These are phyloP conservation scores for Baorangia bicolor DNA, from an alignment of 768 basidiomycete species.

Conservation along the genomic window DNA sequence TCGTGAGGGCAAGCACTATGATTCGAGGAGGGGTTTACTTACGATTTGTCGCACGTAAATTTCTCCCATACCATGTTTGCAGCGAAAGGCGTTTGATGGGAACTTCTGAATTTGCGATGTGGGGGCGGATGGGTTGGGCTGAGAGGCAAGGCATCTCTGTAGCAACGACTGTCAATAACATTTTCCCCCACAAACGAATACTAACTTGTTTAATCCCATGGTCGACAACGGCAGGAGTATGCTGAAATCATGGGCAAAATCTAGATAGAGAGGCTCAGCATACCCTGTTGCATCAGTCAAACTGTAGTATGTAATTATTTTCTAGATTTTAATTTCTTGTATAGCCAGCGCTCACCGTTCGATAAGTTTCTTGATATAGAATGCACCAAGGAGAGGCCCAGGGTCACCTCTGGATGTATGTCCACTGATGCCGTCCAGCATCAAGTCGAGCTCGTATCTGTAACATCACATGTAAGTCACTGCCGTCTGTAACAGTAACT, in stretches of 20 bases:
- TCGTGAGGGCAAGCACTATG: background rate
- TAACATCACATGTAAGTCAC: background rate
- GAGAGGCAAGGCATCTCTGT: conserved; percentile 36
- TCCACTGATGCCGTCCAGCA: conserved; percentile 35
- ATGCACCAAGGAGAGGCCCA: conserved; percentile 37
- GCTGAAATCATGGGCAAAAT: conserved; percentile 42
- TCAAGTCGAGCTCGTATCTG: conserved; percentile 40
- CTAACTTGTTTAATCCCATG: conserved; percentile 37
- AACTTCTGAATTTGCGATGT: conserved; percentile 37
- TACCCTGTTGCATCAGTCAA: conserved; percentile 33
- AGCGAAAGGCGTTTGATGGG: conserved; percentile 40
- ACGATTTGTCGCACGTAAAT: conserved; percentile 40
- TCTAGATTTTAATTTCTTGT: background rate
- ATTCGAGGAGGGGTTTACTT: background rate
- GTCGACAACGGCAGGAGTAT: conserved; percentile 40
- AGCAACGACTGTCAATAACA: background rate
- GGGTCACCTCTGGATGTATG: conserved; percentile 27
- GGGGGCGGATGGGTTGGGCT: conserved; percentile 22
- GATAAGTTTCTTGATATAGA: conserved; percentile 40
- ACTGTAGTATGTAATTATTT: conserved; percentile 13
- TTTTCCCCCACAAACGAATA: background rate
- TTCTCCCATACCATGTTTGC: conserved; percentile 44
- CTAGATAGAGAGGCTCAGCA: conserved; percentile 36
- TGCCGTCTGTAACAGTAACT: background rate
- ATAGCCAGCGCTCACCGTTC: conserved; percentile 28